These are phyloP conservation scores for Trametes punicea DNA, from an alignment of 768 basidiomycete species.

Conservation along the genomic window DNA sequence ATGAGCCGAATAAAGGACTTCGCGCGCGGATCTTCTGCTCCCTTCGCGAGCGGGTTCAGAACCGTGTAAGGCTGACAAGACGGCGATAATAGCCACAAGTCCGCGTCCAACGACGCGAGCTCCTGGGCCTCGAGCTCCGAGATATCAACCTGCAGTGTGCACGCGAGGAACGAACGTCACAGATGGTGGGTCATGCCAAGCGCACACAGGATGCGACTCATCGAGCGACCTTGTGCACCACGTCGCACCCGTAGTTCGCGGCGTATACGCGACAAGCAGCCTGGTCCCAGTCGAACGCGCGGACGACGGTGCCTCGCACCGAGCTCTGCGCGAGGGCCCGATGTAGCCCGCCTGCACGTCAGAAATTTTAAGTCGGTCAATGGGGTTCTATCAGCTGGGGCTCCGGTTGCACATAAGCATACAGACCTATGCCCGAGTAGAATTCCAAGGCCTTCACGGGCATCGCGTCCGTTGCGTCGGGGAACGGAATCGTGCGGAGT, in stretches of 20 bases:
- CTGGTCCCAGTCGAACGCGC: slow-evolving; percentile 85
- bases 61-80: slow-evolving; percentile 85
- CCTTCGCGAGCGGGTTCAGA: slow-evolving; percentile 69
- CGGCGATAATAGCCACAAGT: slow-evolving; percentile 77
- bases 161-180: no score
- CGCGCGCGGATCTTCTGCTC: slow-evolving; percentile 69
- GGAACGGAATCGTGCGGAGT: not conserved
- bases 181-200: not conserved
- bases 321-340: slow-evolving; percentile 55
- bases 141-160: slow-evolving; percentile 52
- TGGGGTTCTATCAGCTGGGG: not conserved
- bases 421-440: slow-evolving; percentile 74
- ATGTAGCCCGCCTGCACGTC: slow-evolving; percentile 62
- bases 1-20: slow-evolving; percentile 73
- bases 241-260: slow-evolving; percentile 49
- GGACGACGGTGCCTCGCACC: slow-evolving; percentile 46
- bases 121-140: slow-evolving; percentile 46
- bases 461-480: not conserved
- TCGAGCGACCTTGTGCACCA: slow-evolving; percentile 48
- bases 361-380: not conserved
- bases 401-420: no score
- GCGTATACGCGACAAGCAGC: slow-evolving; percentile 67
- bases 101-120: slow-evolving; percentile 46
- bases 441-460: slow-evolving; percentile 50
- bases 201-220: not conserved